These are phyloP conservation scores for Tricholoma hemisulphureum DNA, from an alignment of 768 basidiomycete genomes.

Conservation along the genomic window DNA sequence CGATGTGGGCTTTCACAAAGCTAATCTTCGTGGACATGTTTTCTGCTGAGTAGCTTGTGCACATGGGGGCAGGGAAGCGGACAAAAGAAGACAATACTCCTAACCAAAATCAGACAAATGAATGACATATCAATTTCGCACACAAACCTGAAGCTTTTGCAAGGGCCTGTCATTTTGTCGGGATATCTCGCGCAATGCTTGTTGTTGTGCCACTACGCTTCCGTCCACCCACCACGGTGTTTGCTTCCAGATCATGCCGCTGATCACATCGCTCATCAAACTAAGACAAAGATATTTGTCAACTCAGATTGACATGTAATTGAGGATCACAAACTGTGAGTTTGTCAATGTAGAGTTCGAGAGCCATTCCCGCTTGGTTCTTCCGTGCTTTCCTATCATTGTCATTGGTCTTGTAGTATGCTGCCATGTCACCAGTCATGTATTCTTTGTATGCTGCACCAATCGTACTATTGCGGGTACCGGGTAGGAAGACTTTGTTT, in stretches of 20 bases:
- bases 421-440: slow-evolving; percentile 14
- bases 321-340: too few species aligned
- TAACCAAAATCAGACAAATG: too few species aligned
- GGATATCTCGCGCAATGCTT: too few species aligned
- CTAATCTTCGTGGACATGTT: not conserved
- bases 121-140: too few species aligned
- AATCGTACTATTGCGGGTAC: slow-evolving; percentile 6
- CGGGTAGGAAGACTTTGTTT: slow-evolving; percentile 15
- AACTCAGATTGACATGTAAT: too few species aligned
- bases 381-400: not conserved
- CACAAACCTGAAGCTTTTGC: not conserved
- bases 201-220: not conserved
- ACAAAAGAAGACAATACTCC: not conserved
- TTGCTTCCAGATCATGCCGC: not conserved
- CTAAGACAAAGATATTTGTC: too few species aligned
- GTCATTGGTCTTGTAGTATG: slow-evolving; percentile 7
- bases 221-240: not conserved
- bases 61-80: not conserved
- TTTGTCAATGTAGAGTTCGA: slow-evolving; percentile 17
- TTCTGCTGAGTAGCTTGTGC: not conserved
- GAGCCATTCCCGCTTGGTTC: slow-evolving; percentile 9
- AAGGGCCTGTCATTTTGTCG: not conserved
- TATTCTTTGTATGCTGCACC: slow-evolving; percentile 14
- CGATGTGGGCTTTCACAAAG: slow-evolving; percentile 4
- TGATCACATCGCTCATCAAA: not conserved